Percentiles rank a stretch among this genome's conserved stretches.
Evolutionary conservation across 106 monocot genomes (phyloP).

Genomic region (Xerophyta viscosa): DNA sequence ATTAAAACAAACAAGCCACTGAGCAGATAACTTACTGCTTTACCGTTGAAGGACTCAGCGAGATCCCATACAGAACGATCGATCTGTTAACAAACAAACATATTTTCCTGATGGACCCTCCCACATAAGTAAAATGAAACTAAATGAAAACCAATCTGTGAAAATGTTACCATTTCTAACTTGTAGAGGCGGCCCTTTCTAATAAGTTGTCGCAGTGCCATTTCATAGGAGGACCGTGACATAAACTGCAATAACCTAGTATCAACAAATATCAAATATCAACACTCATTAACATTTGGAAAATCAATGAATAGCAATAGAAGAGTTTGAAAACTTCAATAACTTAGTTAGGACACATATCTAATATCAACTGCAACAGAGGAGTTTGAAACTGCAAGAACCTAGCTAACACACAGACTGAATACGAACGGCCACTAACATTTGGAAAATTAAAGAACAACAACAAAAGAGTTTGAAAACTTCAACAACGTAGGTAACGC

Average conservation of each 20-base stretch:
- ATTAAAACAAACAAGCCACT: too few relatives aligned
- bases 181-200: slow-evolving; percentile 46
- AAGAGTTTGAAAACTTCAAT: too few relatives aligned
- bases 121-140: not conserved
- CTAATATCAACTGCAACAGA: too few relatives aligned
- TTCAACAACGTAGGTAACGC: too few relatives aligned
- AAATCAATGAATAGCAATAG: not conserved
- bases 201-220: slow-evolving; percentile 23
- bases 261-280: not conserved
- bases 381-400: slow-evolving; percentile 58
- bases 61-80: slow-evolving; percentile 42
- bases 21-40: slow-evolving; percentile 45
- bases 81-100: slow-evolving; percentile 21
- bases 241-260: slow-evolving; percentile 51
- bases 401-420: slow-evolving; percentile 11
- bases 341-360: too few relatives aligned
- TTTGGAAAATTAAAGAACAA: not conserved
- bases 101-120: not conserved
- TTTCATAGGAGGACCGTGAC: slow-evolving; percentile 35
- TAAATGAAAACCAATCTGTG: not conserved
- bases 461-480: too few relatives aligned
- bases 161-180: slow-evolving; percentile 39
- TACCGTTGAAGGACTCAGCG: slow-evolving; percentile 32
- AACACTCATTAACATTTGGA: not conserved
- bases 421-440: not conserved